Percentiles rank a stretch among this genome's conserved stretches.
Conservation (phyloP, 2,329 filamentous ascomycete species). For the Lanzia echinophila region DNA sequence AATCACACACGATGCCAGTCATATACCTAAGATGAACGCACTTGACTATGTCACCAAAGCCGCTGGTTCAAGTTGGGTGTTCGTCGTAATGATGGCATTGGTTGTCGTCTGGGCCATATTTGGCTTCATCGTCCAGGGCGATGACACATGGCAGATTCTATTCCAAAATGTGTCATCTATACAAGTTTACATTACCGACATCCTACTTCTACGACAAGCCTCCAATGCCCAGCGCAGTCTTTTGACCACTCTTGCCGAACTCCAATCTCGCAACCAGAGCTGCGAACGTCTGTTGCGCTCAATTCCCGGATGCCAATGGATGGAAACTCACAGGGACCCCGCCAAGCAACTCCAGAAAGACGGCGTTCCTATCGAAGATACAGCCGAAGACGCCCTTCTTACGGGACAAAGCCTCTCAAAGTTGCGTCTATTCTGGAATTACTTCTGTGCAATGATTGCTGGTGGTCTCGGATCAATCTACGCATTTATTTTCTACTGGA, state of each 20-base stretch:
- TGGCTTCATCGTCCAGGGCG: conserved; percentile 24
- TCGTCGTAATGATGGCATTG: conserved; percentile 10
- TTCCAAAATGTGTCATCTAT: conserved; percentile 32
- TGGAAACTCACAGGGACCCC: conserved; percentile 11
- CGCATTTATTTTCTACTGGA: conserved; percentile 14
- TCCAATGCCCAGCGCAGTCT: conserved; percentile 18
- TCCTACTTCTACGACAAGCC: conserved; percentile 30
- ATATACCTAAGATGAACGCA: background rate
- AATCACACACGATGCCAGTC: background rate
- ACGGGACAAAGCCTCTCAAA: background rate
- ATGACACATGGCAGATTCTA: conserved; percentile 24
- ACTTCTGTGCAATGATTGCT: conserved; percentile 11
- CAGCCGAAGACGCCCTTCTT: background rate
- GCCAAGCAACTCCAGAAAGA: conserved; percentile 7
- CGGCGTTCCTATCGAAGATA: conserved; percentile 3
- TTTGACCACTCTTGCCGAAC: conserved; percentile 6
- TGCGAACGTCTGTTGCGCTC: background rate
- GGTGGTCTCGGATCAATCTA: conserved; percentile 11
- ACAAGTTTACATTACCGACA: conserved; percentile 30
- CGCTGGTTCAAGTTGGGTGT: conserved; percentile 12
- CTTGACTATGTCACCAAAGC: conserved; percentile 13
- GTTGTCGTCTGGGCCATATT: conserved; percentile 28
- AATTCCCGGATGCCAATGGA: background rate
- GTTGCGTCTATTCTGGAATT: conserved; percentile 2
- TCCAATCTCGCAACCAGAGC: conserved; percentile 14